Percentiles rank a stretch among this genome's conserved stretches.
Evolutionary conservation across 2,329 filamentous ascomycete genomes (phyloP).

Genomic region (Colletotrichum tabaci): DNA sequence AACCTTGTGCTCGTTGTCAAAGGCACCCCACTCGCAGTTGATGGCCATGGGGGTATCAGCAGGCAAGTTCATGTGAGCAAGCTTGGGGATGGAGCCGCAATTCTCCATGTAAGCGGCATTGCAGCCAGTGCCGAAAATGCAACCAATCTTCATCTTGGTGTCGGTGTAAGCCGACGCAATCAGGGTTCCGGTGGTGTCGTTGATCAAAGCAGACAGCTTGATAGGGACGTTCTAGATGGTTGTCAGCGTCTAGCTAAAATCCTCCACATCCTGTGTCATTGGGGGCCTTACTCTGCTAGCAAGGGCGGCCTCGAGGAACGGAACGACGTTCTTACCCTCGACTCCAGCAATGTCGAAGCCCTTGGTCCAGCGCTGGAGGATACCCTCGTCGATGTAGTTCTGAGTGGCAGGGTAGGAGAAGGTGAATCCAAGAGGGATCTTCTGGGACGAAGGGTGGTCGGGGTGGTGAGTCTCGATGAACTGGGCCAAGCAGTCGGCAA

Average conservation of each 20-base stretch:
- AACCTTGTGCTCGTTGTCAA: constrained; percentile 93
- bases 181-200: constrained; percentile 96
- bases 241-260: constrained; percentile 7
- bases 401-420: constrained; percentile 97
- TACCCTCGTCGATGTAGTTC: constrained; percentile 92
- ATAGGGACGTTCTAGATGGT: constrained; percentile 82
- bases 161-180: constrained; percentile 99
- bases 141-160: constrained; percentile 91
- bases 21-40: constrained; percentile 98
- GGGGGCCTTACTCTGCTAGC: constrained; percentile 69
- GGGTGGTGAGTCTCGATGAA: constrained; percentile 91
- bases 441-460: constrained; percentile 71
- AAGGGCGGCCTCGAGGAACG: constrained; percentile 86
- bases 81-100: constrained; percentile 91
- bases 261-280: not conserved
- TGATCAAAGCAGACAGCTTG: constrained; percentile 93
- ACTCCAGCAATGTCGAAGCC: constrained; percentile 95
- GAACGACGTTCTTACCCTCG: constrained; percentile 91
- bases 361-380: constrained; percentile 97
- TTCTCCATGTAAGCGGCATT: constrained; percentile 99
- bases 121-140: constrained; percentile 98
- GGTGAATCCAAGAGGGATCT: constrained; percentile 89
- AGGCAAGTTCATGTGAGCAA: constrained; percentile 91
- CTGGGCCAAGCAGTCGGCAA: constrained; percentile 91
- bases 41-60: constrained; percentile 90